phyloP scores from a whole-genome alignment of 176 grass and related monocot species.

The Cenchrus purpureus region DNA sequence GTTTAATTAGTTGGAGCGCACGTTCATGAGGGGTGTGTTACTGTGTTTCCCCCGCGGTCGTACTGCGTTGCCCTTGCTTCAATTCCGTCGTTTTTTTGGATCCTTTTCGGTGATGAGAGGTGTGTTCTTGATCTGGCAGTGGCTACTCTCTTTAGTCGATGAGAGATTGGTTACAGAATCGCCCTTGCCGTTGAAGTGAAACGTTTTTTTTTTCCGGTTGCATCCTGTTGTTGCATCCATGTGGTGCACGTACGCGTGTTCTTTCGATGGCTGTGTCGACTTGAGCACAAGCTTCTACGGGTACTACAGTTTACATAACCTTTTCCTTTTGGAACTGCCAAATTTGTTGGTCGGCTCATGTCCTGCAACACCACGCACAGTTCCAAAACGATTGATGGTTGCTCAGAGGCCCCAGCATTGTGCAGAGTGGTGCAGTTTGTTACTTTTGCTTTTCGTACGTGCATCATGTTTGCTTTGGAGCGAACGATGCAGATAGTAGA shows the following conservation, averaged over 20 bases:
- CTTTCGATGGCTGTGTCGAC: neutral
- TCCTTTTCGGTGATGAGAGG: neutral
- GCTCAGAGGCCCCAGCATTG: neutral
- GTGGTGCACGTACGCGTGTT: neutral
- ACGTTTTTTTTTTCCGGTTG: neutral
- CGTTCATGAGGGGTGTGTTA: neutral
- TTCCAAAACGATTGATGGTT: neutral
- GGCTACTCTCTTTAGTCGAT: neutral
- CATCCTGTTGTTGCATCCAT: neutral
- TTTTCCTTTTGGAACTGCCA: neutral
- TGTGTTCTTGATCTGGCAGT: neutral
- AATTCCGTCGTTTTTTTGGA: neutral
- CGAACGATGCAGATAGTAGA: too few relatives aligned
- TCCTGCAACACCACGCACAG: neutral
- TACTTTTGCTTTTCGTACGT: neutral
- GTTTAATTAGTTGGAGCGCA: neutral
- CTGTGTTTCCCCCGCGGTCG: neutral
- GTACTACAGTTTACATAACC: too few relatives aligned
- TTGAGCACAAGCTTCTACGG: neutral
- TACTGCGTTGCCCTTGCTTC: too few relatives aligned
- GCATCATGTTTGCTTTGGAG: too few relatives aligned
- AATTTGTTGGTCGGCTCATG: neutral
- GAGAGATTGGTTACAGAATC: neutral
- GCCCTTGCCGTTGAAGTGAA: neutral
- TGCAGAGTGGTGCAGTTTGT: neutral